Evolutionary conservation across 495 filamentous ascomycete species (phyloP), one percentile per base, ranked within the genome.

Genomic region (Collariella sp.): DNA sequence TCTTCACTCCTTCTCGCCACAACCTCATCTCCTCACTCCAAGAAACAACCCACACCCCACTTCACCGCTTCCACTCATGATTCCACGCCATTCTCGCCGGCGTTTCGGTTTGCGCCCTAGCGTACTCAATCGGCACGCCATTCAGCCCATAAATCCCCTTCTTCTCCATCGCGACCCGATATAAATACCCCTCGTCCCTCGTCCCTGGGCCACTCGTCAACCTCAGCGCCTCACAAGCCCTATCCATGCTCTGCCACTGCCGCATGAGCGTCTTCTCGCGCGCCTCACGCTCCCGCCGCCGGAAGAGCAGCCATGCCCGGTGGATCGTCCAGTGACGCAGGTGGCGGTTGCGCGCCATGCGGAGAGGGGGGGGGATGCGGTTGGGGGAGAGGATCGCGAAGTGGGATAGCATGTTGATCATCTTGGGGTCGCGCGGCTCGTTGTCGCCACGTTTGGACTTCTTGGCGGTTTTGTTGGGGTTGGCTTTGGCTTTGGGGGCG

Each of bases 271-370:
- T 83, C 31, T 72, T 68, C 63, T 84, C 77, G 43, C 82, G 76
- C 41, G 67, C 68, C 34, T 75, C 73, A 45, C 82, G 82, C 68
- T 81, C 76, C 61, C 84, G 73, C 50, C 80, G 75, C 60, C 81
- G 80, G 72, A 82, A 82, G 40, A 95, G 69, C 55, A 86, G 75
- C 86, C 89, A 96, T 19, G 91, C 93, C 60, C 93, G 89, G 74
- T 97, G 91, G 75, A 99, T 97, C 48, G 93, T 96, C 93, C 94
- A 99, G 76, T 99, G 93, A 22, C 93, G 87, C 59, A 97, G 84
- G 73, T 81, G 79, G 50, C 93, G 86, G 73, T 85, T 86, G 58
- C 91, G 88, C 23, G 82, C 87, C 78, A 95, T 85, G 56, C 87
- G 82, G 58, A 96, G 79, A 2, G 91, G 89, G 2, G 87, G 83